These are phyloP conservation scores for Pichia gijzeniarum DNA, from an alignment of 805 yeast species.

Conservation along the genomic window DNA sequence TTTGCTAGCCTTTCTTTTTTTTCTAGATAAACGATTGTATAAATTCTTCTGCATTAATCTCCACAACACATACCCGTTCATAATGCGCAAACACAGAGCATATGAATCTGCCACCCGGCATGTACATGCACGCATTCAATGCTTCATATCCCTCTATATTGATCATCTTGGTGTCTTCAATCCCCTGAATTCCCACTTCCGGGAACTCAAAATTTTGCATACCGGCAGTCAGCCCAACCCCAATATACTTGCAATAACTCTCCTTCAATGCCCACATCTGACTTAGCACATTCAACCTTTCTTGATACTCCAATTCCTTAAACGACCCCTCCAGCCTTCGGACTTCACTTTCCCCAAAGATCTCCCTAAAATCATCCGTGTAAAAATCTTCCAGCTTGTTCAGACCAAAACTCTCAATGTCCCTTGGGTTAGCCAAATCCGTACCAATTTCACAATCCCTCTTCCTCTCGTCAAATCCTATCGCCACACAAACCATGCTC, in stretches of 20 bases:
- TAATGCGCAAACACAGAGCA: conserved; percentile 13
- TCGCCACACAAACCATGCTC: conserved; percentile 40
- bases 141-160: conserved; percentile 1
- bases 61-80: conserved; percentile 1
- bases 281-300: conserved; percentile 34
- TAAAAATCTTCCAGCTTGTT: conserved; percentile 18
- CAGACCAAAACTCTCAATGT: conserved; percentile 21
- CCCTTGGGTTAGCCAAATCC: conserved; percentile 39
- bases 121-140: conserved; percentile 5
- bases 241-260: conserved; percentile 60
- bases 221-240: conserved; percentile 45
- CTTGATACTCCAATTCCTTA: conserved; percentile 2
- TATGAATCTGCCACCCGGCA: conserved; percentile 8
- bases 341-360: conserved; percentile 25
- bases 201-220: conserved; percentile 22
- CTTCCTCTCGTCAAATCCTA: conserved; percentile 24
- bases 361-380: conserved; percentile 22
- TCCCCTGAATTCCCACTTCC: conserved; percentile 22
- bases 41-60: conserved; percentile 6
- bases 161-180: conserved; percentile 14
- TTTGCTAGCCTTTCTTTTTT: background rate
- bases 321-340: conserved; percentile 22
- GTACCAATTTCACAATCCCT: conserved; percentile 33
- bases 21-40: background rate
- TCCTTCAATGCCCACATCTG: conserved; percentile 79